A percentile compares a stretch with the other conserved stretches of the same genome.
Evolutionary conservation across 73 alveolate species (phyloP).

Genomic region (Breviolum minutum): DNA sequence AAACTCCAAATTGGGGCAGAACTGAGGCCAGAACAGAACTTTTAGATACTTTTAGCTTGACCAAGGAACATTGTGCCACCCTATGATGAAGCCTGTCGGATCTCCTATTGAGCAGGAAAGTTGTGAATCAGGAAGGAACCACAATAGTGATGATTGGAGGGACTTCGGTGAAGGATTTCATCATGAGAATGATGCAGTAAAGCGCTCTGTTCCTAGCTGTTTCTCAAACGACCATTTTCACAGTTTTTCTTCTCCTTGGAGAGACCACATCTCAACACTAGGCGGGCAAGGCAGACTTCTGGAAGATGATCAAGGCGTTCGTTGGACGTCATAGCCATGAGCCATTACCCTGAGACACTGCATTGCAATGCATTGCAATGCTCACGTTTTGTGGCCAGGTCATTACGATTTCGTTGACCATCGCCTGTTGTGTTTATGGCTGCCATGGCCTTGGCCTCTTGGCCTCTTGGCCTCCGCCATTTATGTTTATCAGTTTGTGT

Average conservation of each 20-base stretch:
- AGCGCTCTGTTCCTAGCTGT: no score
- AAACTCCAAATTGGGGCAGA: constrained; percentile 42
- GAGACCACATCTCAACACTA: not conserved
- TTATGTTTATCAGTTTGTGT: no score
- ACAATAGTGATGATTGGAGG: no score
- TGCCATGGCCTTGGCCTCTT: not conserved
- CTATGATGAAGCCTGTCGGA: no score
- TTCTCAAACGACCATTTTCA: no score
- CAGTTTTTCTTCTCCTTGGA: no score
- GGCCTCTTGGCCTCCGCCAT: not conserved
- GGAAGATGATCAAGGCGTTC: not conserved
- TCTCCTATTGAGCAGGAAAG: not conserved
- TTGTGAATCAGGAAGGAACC: not conserved
- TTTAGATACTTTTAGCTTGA: not conserved
- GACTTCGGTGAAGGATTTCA: no score
- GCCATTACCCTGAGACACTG: not conserved
- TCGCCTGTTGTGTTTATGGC: constrained; percentile 26
- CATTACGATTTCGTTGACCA: constrained; percentile 5
- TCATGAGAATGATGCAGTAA: no score
- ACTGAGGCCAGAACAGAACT: not conserved
- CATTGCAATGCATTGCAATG: not conserved
- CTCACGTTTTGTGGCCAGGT: not conserved
- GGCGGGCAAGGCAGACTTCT: not conserved
- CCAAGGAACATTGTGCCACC: no score
- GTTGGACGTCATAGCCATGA: not conserved